Evolutionary conservation across 202 grass and related monocot genomes (phyloP).

Genomic region (Panicum hallii): DNA sequence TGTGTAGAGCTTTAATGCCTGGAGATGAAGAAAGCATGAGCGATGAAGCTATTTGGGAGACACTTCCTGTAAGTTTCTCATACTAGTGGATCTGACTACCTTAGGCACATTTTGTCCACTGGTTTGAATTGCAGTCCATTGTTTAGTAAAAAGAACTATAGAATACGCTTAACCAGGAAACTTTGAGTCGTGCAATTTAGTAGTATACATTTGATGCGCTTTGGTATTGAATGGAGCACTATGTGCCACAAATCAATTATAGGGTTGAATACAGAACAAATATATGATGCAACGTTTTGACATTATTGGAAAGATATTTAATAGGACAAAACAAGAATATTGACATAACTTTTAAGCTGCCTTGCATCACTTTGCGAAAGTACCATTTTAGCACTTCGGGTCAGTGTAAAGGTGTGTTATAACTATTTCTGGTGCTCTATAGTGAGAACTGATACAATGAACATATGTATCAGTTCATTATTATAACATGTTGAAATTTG

Average conservation of each 20-base stretch:
- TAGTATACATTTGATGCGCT: neutral
- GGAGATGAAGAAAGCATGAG: slow-evolving; percentile 97
- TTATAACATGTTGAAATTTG: neutral
- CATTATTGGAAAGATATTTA: slow-evolving; percentile 6
- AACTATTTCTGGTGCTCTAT: neutral
- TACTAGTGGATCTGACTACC: slow-evolving; percentile 6
- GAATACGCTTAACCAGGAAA: slow-evolving; percentile 1
- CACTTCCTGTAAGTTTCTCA: slow-evolving; percentile 79
- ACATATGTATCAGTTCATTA: neutral
- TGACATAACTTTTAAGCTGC: slow-evolving; percentile 9
- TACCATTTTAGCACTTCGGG: neutral
- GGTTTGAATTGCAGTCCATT: slow-evolving; percentile 11
- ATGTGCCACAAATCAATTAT: slow-evolving; percentile 4
- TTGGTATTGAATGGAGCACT: slow-evolving; percentile 7
- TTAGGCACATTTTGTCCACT: slow-evolving; percentile 21
- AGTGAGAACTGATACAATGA: neutral
- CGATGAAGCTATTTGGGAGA: slow-evolving; percentile 93
- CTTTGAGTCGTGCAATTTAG: neutral
- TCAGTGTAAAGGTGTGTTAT: slow-evolving; percentile 1
- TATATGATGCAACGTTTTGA: neutral
- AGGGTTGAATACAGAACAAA: slow-evolving; percentile 26
- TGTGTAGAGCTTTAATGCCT: slow-evolving; percentile 98
- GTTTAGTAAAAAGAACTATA: slow-evolving; percentile 9
- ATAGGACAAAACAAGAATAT: neutral
- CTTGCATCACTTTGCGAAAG: slow-evolving; percentile 4